phyloP scores from a whole-genome alignment of 2,329 filamentous ascomycete genomes.

The Conoideocrella luteorostrata region DNA sequence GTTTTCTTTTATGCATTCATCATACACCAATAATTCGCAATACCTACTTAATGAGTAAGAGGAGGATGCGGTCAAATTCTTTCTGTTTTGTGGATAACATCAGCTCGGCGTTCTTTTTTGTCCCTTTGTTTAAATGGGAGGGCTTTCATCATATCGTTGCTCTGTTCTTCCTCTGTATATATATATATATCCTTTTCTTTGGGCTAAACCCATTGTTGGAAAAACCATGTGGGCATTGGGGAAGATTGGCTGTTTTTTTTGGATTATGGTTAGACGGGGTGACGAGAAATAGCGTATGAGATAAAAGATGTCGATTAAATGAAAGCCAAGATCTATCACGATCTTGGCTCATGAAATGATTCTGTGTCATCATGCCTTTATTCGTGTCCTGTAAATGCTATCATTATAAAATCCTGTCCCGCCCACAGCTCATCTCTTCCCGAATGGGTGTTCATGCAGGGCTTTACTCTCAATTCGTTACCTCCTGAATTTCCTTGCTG shows the following conservation, averaged over 20 bases:
- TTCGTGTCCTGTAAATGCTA: too few species aligned
- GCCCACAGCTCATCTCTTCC: too few species aligned
- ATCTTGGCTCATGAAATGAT: too few species aligned
- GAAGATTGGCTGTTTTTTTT: background rate
- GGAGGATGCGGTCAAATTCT: background rate
- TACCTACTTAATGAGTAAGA: background rate
- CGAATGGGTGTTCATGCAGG: too few species aligned
- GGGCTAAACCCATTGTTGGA: background rate
- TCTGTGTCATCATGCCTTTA: too few species aligned
- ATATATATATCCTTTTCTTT: background rate
- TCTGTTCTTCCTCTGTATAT: background rate
- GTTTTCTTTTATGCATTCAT: background rate
- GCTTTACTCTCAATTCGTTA: too few species aligned
- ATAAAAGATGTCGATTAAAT: too few species aligned
- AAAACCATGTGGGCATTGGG: background rate
- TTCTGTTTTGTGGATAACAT: background rate
- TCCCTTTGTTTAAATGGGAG: background rate
- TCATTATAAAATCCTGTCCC: too few species aligned
- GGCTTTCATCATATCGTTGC: background rate
- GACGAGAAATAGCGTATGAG: too few species aligned
- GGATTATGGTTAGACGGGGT: background rate
- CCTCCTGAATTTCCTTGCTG: too few species aligned
- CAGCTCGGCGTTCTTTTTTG: constrained; percentile 2
- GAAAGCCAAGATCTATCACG: too few species aligned
- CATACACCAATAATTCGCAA: background rate